Conservation (phyloP, 805 yeast species). For the Starmerella sirachaensis region DNA sequence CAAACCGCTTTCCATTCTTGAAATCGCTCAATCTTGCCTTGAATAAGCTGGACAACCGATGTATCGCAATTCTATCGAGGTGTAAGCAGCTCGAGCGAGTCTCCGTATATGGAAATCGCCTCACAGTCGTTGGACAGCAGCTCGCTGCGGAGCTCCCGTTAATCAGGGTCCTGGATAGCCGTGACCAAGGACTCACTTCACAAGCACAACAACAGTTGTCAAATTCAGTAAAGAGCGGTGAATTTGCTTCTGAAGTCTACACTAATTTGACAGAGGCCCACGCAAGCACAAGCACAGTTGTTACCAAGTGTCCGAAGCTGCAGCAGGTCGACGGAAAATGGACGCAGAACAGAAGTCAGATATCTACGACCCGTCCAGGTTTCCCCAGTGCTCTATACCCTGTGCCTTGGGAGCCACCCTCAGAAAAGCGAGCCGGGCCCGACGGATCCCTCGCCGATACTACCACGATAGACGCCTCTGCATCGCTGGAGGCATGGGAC, state of each 20-base stretch:
- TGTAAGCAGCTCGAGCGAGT: conserved; percentile 20
- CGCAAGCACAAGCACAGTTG: neutral
- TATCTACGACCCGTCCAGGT: conserved; percentile 14
- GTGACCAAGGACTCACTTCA: too few species aligned
- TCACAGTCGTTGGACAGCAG: conserved; percentile 5
- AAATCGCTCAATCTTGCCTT: conserved; percentile 19
- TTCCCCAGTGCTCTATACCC: conserved; percentile 19
- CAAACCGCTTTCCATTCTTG: conserved; percentile 19
- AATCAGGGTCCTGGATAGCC: conserved; percentile 20
- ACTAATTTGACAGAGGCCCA: conserved; percentile 6
- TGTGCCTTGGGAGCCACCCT: conserved; percentile 10
- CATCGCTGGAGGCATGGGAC: conserved; percentile 6
- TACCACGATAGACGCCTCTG: conserved; percentile 4
- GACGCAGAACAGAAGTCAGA: conserved; percentile 5
- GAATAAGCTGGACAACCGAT: conserved; percentile 17
- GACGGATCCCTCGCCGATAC: conserved; percentile 1
- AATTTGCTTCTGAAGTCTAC: conserved; percentile 12
- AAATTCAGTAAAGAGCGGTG: conserved; percentile 1
- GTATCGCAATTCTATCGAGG: conserved; percentile 5
- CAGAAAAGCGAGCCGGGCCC: neutral
- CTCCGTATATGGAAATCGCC: conserved; percentile 19
- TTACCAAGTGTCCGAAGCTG: conserved; percentile 1
- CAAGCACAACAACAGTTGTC: conserved; percentile 10
- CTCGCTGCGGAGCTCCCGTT: conserved; percentile 9
- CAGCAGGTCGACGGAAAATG: conserved; percentile 18